phyloP scores from a whole-genome alignment of 2,329 filamentous ascomycete species.

The Ceratocystis alfenasii region DNA sequence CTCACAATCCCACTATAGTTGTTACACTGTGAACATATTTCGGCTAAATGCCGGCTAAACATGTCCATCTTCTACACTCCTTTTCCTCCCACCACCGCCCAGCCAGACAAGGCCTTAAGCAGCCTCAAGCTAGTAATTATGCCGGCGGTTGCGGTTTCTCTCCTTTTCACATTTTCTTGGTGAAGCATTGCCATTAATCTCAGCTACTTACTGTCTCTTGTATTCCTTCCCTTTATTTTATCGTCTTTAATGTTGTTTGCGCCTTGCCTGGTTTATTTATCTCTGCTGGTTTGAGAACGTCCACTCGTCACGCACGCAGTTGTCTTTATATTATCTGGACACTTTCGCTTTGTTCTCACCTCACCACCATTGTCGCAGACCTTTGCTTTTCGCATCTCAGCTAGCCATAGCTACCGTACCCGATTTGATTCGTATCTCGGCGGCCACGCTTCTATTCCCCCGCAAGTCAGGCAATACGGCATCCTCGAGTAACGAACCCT shows the following conservation, averaged over 20 bases:
- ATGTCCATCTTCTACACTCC: not conserved
- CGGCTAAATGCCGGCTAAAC: not conserved
- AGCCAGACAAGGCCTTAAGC: not conserved
- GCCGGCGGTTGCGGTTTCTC: conserved; percentile 5
- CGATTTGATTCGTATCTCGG: too few relatives aligned
- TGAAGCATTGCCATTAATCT: conserved; percentile 1
- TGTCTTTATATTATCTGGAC: too few relatives aligned
- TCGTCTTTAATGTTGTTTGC: not conserved
- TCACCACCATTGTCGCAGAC: too few relatives aligned
- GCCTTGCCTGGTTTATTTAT: not conserved
- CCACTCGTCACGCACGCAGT: too few relatives aligned
- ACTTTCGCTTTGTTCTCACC: too few relatives aligned
- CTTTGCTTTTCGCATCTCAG: too few relatives aligned
- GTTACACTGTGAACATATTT: too few relatives aligned
- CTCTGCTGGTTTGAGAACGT: not conserved
- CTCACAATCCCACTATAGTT: too few relatives aligned
- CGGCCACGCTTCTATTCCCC: too few relatives aligned
- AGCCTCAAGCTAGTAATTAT: not conserved
- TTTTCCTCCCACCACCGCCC: not conserved
- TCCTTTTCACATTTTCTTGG: not conserved
- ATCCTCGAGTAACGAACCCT: too few relatives aligned
- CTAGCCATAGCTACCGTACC: too few relatives aligned
- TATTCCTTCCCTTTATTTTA: not conserved
- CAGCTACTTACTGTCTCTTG: not conserved
- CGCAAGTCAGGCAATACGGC: too few relatives aligned